These are phyloP conservation scores for Rickenella mellea DNA, from an alignment of 768 basidiomycete genomes.

Conservation along the genomic window DNA sequence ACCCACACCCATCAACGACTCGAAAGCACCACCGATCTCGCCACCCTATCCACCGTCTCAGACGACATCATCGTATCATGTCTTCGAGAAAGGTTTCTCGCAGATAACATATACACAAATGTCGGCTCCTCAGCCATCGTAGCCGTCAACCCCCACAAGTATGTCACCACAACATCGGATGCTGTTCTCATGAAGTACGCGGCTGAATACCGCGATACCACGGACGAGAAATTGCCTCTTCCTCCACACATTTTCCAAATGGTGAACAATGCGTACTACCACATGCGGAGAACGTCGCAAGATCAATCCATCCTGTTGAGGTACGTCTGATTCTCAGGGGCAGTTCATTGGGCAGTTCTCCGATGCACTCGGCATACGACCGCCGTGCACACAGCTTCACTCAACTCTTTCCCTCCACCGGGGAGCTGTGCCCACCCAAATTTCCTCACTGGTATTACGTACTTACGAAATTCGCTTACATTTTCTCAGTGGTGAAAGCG, in stretches of 20 bases:
- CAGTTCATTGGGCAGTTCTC: no score
- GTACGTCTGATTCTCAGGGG: conserved; percentile 46
- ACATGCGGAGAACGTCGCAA: conserved; percentile 89
- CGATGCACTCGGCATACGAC: no score
- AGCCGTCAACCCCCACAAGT: conserved; percentile 91
- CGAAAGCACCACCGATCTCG: conserved; percentile 64
- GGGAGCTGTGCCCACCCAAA: not conserved
- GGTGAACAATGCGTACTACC: conserved; percentile 88
- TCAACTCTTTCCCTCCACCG: no score
- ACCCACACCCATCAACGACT: conserved; percentile 54
- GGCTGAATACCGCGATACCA: conserved; percentile 72
- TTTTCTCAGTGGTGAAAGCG: conserved; percentile 71
- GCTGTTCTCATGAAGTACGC: conserved; percentile 79
- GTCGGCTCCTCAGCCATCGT: conserved; percentile 67
- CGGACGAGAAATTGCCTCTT: conserved; percentile 45
- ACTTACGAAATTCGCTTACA: not conserved
- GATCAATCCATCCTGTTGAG: conserved; percentile 85
- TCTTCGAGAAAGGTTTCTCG: conserved; percentile 80
- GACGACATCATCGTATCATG: conserved; percentile 83
- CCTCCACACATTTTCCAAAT: conserved; percentile 90
- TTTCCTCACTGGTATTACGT: not conserved
- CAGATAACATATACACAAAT: conserved; percentile 71
- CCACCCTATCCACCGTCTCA: conserved; percentile 52
- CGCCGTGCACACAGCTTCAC: no score
- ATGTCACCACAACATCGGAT: conserved; percentile 76